These are phyloP conservation scores for Rhizopogon vinicolor DNA, from an alignment of 768 basidiomycete species.

Conservation along the genomic window DNA sequence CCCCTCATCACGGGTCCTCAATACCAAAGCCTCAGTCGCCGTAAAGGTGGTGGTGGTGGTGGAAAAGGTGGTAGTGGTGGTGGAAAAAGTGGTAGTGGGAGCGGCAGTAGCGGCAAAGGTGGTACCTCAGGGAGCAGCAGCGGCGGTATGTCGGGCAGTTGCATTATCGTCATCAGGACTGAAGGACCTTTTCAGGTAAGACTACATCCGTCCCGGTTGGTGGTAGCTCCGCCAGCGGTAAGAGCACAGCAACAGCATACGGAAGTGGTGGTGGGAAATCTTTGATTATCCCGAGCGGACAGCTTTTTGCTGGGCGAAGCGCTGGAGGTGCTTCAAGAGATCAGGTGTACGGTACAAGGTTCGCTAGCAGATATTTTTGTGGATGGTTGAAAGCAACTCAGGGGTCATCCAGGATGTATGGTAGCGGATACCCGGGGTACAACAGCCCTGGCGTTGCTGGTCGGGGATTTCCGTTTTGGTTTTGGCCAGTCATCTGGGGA, in stretches of 20 bases:
- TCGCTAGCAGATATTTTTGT: slow-evolving; percentile 8
- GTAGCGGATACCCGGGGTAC: slow-evolving; percentile 59
- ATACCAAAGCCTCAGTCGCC: slow-evolving; percentile 12
- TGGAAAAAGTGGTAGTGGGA: slow-evolving; percentile 7
- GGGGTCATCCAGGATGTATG: slow-evolving; percentile 39
- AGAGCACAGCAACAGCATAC: slow-evolving; percentile 25
- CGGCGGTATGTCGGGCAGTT: neutral
- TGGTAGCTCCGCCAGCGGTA: slow-evolving; percentile 17
- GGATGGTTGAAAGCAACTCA: neutral
- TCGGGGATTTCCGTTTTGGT: slow-evolving; percentile 58
- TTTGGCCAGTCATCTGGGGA: slow-evolving; percentile 60
- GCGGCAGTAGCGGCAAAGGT: slow-evolving; percentile 2
- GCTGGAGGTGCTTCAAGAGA: slow-evolving; percentile 49
- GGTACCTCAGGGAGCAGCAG: slow-evolving; percentile 1
- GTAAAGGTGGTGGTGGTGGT: slow-evolving; percentile 30
- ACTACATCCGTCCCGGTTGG: slow-evolving; percentile 15
- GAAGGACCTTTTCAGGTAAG: neutral
- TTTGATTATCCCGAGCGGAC: slow-evolving; percentile 37
- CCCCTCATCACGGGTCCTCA: slow-evolving; percentile 11
- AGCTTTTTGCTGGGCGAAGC: slow-evolving; percentile 41
- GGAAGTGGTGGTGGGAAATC: slow-evolving; percentile 27
- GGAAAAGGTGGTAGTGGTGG: slow-evolving; percentile 14
- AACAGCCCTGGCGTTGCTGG: slow-evolving; percentile 40
- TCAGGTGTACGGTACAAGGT: slow-evolving; percentile 43
- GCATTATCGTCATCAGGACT: neutral